Percentiles rank a stretch among this genome's conserved stretches.
phyloP scores from a whole-genome alignment of 164 flowering plant genomes.

The Akebia trifoliata region DNA sequence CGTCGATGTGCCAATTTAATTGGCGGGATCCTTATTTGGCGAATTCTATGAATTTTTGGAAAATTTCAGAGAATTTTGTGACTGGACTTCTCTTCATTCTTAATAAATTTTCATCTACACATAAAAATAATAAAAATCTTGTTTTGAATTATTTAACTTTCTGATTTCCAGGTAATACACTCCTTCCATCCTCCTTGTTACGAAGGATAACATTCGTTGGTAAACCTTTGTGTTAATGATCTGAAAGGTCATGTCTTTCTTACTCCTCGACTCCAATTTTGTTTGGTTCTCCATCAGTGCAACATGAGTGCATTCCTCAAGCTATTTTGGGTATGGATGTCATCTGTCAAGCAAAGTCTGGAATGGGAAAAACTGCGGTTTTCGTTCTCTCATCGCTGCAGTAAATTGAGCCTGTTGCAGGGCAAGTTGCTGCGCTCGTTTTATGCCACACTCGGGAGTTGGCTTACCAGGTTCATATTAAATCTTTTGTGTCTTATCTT shows the following conservation, averaged over 20 bases:
- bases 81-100: too few species aligned
- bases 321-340: slow-evolving; percentile 99
- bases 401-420: slow-evolving; percentile 84
- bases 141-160: background rate
- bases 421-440: slow-evolving; percentile 93
- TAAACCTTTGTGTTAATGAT: slow-evolving; percentile 53
- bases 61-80: too few species aligned
- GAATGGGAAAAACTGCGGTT: too few species aligned
- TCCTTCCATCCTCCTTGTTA: slow-evolving; percentile 34
- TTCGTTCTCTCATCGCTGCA: slow-evolving; percentile 84
- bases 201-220: slow-evolving; percentile 40
- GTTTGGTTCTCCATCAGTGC: slow-evolving; percentile 68
- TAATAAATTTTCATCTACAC: too few species aligned
- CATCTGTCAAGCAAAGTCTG: slow-evolving; percentile 95
- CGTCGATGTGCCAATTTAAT: too few species aligned
- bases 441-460: slow-evolving; percentile 89
- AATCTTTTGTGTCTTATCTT: too few species aligned
- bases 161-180: slow-evolving; percentile 49
- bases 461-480: too few species aligned
- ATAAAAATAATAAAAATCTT: too few species aligned
- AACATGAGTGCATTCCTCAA: too few species aligned
- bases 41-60: too few species aligned
- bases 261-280: slow-evolving; percentile 56
- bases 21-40: too few species aligned
- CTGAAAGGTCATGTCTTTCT: slow-evolving; percentile 51